Conservation (phyloP, 2,329 filamentous ascomycete genomes). For the Neofusicoccum umdonicola region DNA sequence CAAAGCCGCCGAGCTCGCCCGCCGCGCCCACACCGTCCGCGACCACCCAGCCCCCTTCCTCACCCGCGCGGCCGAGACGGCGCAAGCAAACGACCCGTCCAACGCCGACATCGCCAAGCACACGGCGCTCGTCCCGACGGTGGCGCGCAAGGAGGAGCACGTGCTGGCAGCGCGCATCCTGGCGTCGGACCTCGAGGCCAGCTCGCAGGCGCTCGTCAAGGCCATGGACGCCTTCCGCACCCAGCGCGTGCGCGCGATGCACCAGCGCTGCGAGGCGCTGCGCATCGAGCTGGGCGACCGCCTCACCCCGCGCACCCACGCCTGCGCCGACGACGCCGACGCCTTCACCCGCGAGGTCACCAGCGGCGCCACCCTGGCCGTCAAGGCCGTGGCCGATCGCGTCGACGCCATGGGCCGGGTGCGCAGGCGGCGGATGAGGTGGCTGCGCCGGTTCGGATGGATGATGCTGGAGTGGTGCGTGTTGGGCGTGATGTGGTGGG, state of each 20-base stretch:
- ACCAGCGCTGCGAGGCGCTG: constrained; percentile 42
- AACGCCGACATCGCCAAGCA: constrained; percentile 23
- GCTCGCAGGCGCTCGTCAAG: constrained; percentile 47
- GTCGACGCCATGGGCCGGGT: constrained; percentile 69
- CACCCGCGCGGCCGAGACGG: constrained; percentile 41
- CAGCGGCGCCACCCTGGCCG: constrained; percentile 71
- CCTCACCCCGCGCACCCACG: constrained; percentile 60
- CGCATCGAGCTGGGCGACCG: constrained; percentile 49
- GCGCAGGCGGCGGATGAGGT: constrained; percentile 68
- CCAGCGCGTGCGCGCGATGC: constrained; percentile 45
- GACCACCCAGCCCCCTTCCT: constrained; percentile 34
- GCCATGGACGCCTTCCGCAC: constrained; percentile 51
- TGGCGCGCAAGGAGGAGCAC: constrained; percentile 52
- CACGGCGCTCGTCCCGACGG: constrained; percentile 40
- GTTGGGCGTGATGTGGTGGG: constrained; percentile 88
- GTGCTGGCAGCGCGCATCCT: constrained; percentile 54
- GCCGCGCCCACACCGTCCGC: constrained; percentile 56
- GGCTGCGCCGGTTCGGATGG: constrained; percentile 71
- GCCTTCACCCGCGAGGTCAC: constrained; percentile 73
- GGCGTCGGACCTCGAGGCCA: constrained; percentile 47
- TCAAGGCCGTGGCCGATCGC: constrained; percentile 76
- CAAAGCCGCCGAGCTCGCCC: constrained; percentile 77
- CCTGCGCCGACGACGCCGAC: constrained; percentile 75
- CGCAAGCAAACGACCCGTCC: constrained; percentile 26
- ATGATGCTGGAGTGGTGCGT: constrained; percentile 79